Evolutionary conservation across 2,329 filamentous ascomycete genomes (phyloP).

Genomic region (Monosporascus cannonballus): DNA sequence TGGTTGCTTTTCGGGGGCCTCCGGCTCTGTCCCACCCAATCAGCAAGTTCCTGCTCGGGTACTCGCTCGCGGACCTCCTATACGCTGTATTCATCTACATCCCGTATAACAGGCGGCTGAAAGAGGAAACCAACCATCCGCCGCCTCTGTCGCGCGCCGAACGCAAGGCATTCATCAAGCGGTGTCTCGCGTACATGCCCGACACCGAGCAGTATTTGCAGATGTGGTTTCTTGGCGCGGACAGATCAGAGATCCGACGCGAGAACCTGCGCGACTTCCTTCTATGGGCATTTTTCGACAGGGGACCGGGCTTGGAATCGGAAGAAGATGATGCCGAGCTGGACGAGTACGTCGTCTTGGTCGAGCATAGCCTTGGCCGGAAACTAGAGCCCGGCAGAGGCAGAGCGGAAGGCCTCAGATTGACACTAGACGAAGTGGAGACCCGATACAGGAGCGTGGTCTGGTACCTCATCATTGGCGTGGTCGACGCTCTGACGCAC

Average conservation of each 20-base stretch:
- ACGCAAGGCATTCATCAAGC: constrained; percentile 49
- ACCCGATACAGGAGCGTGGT: constrained; percentile 54
- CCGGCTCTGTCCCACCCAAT: constrained; percentile 10
- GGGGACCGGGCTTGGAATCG: constrained; percentile 16
- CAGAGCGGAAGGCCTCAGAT: constrained; percentile 48
- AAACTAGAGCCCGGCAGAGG: constrained; percentile 49
- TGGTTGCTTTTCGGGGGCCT: constrained; percentile 15
- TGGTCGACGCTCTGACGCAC: constrained; percentile 47
- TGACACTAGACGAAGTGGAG: constrained; percentile 59
- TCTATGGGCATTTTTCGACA: constrained; percentile 61
- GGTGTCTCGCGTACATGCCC: constrained; percentile 48
- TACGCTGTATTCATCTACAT: constrained; percentile 38
- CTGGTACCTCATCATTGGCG: constrained; percentile 57
- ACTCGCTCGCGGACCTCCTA: constrained; percentile 32
- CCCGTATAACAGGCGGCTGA: constrained; percentile 35
- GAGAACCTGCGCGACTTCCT: constrained; percentile 65
- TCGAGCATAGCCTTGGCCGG: constrained; percentile 47
- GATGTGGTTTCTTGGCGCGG: constrained; percentile 61
- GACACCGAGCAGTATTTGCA: constrained; percentile 51
- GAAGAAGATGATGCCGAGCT: constrained; percentile 34
- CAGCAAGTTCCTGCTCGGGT: constrained; percentile 17
- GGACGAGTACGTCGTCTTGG: constrained; percentile 40
- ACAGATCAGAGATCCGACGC: constrained; percentile 49
- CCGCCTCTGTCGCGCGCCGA: constrained; percentile 36
- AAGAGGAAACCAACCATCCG: constrained; percentile 33